Conservation (phyloP, 805 yeast genomes). For the Metschnikowia lochheadii region DNA sequence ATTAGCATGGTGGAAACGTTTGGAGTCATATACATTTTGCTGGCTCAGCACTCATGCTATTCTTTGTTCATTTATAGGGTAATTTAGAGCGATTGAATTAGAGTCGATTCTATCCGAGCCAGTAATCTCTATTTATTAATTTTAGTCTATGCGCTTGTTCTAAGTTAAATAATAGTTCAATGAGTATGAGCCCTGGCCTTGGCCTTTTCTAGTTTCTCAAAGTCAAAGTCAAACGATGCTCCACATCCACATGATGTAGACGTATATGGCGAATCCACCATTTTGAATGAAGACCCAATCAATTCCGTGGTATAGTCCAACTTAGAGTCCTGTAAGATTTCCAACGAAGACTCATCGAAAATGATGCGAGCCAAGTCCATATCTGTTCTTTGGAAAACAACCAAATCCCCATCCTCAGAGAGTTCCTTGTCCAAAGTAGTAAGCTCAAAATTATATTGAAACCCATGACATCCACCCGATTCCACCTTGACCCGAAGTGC, state of each 20-base stretch:
- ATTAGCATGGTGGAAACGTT: neutral
- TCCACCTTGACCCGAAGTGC: slow-evolving; percentile 77
- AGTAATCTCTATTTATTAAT: too few relatives aligned
- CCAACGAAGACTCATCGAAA: slow-evolving; percentile 76
- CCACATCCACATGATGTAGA: slow-evolving; percentile 48
- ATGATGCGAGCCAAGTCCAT: slow-evolving; percentile 52
- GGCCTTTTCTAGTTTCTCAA: slow-evolving; percentile 36
- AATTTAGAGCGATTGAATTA: neutral
- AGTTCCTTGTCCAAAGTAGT: slow-evolving; percentile 40
- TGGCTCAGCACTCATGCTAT: slow-evolving; percentile 1
- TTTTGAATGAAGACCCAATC: slow-evolving; percentile 91
- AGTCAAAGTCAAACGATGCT: slow-evolving; percentile 44
- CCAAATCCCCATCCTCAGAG: slow-evolving; percentile 27
- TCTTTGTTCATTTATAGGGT: neutral
- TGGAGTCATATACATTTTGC: slow-evolving; percentile 1
- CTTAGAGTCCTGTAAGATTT: slow-evolving; percentile 77
- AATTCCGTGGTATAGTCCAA: slow-evolving; percentile 87
- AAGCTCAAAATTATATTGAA: slow-evolving; percentile 77
- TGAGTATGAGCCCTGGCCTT: slow-evolving; percentile 5
- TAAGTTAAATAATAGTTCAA: neutral
- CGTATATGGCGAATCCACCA: slow-evolving; percentile 86
- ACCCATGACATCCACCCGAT: slow-evolving; percentile 98
- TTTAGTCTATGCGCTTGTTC: too few relatives aligned
- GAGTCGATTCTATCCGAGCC: neutral
- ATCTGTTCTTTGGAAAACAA: slow-evolving; percentile 64